A percentile compares a stretch with the other conserved stretches of the same genome.
These are phyloP conservation scores for Leccinum cinnamomeum DNA, from an alignment of 1,284 basidiomycete genomes.

Conservation along the genomic window DNA sequence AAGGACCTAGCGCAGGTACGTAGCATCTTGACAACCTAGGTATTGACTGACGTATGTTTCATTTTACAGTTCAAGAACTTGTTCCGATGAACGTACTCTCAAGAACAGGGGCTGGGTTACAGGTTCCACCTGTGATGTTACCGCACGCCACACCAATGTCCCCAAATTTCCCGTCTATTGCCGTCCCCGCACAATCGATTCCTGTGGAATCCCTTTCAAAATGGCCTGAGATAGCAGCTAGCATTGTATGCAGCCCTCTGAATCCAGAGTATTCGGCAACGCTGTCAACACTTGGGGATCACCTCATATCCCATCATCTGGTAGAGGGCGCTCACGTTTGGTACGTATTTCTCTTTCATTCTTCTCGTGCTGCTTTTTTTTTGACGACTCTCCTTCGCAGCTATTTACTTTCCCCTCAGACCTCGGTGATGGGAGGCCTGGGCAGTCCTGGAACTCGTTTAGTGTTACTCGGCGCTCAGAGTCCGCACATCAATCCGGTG, in stretches of 20 bases:
- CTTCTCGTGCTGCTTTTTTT: slow-evolving; percentile 4
- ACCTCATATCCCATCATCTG: slow-evolving; percentile 70
- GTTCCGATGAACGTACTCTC: slow-evolving; percentile 59
- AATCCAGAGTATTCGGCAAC: slow-evolving; percentile 67
- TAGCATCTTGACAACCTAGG: slow-evolving; percentile 23
- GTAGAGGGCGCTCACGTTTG: slow-evolving; percentile 90
- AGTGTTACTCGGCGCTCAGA: slow-evolving; percentile 64
- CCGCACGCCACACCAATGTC: slow-evolving; percentile 58
- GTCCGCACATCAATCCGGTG: slow-evolving; percentile 49
- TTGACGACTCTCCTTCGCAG: slow-evolving; percentile 41
- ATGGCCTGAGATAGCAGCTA: slow-evolving; percentile 88
- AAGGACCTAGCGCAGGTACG: slow-evolving; percentile 72
- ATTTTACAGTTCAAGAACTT: slow-evolving; percentile 69
- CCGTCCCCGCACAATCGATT: slow-evolving; percentile 43
- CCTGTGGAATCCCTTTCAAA: slow-evolving; percentile 60
- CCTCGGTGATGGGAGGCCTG: slow-evolving; percentile 72
- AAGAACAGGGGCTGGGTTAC: slow-evolving; percentile 39
- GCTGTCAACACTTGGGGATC: slow-evolving; percentile 86
- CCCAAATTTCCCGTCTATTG: slow-evolving; percentile 55
- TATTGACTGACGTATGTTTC: slow-evolving; percentile 8
- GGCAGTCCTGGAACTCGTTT: slow-evolving; percentile 63
- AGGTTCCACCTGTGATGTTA: slow-evolving; percentile 39
- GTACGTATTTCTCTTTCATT: slow-evolving; percentile 42
- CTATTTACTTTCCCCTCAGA: slow-evolving; percentile 86
- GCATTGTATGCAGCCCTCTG: slow-evolving; percentile 79